These are phyloP conservation scores for Ustilago lituana DNA, from an alignment of 1,284 basidiomycete genomes.

Conservation along the genomic window DNA sequence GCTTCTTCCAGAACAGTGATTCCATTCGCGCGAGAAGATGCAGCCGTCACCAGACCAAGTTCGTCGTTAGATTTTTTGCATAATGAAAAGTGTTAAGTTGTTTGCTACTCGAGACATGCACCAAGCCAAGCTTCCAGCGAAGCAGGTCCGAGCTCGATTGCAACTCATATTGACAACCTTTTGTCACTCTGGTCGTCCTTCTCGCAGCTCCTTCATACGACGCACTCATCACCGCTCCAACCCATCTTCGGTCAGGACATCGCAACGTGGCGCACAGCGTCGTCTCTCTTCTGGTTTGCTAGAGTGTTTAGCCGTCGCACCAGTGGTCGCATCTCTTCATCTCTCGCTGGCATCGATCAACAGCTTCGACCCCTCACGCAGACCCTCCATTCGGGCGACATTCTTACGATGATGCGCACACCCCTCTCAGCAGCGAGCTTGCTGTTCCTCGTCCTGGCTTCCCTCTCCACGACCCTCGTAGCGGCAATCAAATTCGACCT, in stretches of 20 bases:
- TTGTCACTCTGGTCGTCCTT: not conserved
- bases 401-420: slow-evolving; percentile 2
- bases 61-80: too few species aligned
- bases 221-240: not conserved
- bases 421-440: not conserved
- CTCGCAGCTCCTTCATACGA: too few species aligned
- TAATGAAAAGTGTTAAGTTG: not conserved
- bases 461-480: slow-evolving; percentile 4
- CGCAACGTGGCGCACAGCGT: too few species aligned
- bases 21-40: slow-evolving; percentile 26
- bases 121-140: slow-evolving; percentile 32
- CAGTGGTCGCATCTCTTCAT: too few species aligned
- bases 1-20: not conserved
- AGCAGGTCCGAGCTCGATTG: slow-evolving; percentile 5
- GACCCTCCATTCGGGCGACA: not conserved
- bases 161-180: too few species aligned
- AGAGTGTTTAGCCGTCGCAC: not conserved
- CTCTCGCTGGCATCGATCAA: not conserved
- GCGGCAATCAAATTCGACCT: slow-evolving; percentile 65
- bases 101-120: slow-evolving; percentile 13
- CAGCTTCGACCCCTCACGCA: not conserved
- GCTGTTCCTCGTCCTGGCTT: slow-evolving; percentile 17
- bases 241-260: too few species aligned
- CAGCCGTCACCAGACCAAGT: too few species aligned
- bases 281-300: not conserved